Conservation (phyloP, 208 protist genomes). For the Porcisia hertigi region DNA sequence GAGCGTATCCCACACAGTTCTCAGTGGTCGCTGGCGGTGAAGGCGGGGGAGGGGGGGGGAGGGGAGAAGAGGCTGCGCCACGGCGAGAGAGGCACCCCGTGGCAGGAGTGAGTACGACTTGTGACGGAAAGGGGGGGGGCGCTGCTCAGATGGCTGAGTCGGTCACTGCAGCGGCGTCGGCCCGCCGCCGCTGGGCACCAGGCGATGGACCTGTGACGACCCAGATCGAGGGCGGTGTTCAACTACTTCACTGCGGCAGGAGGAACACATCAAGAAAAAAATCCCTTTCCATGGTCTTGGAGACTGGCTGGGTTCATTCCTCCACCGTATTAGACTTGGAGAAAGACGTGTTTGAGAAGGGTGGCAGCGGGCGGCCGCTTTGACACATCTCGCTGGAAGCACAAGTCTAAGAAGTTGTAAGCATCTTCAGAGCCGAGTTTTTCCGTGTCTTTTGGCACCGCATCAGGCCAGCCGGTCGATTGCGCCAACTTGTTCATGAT, state of each 20-base stretch:
- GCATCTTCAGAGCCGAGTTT: conserved; percentile 77
- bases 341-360: conserved; percentile 83
- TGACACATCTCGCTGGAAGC: conserved; percentile 81
- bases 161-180: background rate
- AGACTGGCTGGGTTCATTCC: background rate
- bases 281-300: background rate
- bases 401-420: conserved; percentile 88
- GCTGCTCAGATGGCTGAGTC: conserved; percentile 1
- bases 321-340: conserved; percentile 34
- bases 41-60: background rate
- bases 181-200: background rate
- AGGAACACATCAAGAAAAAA: no score
- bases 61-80: background rate
- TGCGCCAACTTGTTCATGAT: conserved; percentile 91
- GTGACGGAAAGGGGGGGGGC: background rate
- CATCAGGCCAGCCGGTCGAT: conserved; percentile 90
- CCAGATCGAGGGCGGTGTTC: no score
- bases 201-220: background rate
- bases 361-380: conserved; percentile 65
- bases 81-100: background rate
- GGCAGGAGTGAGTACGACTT: background rate
- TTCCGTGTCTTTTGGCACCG: conserved; percentile 74
- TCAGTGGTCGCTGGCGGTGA: background rate
- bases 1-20: background rate
- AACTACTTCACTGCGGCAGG: no score